Evolutionary conservation across 2,329 filamentous ascomycete genomes (phyloP).

Genomic region (Epichloe hybrida): DNA sequence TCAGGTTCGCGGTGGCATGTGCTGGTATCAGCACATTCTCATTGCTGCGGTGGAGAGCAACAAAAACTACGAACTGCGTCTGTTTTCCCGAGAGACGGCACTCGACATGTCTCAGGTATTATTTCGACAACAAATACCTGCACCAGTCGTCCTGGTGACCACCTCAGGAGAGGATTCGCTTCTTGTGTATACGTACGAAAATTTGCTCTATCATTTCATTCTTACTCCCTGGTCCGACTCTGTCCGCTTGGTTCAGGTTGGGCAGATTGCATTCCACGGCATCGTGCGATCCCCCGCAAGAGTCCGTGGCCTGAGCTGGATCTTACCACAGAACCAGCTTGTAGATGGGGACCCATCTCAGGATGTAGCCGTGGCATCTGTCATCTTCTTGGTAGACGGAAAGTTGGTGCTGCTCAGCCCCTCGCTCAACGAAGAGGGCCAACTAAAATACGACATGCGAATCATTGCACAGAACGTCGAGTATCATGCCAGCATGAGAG

Average conservation of each 20-base stretch:
- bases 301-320: constrained; percentile 89
- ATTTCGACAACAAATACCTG: constrained; percentile 63
- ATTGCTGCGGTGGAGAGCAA: constrained; percentile 86
- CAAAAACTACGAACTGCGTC: constrained; percentile 69
- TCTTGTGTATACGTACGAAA: constrained; percentile 93
- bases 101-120: constrained; percentile 62
- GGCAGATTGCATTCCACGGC: constrained; percentile 93
- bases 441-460: constrained; percentile 96
- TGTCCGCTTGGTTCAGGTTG: constrained; percentile 77
- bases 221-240: constrained; percentile 59
- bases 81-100: constrained; percentile 77
- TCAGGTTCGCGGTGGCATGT: constrained; percentile 88
- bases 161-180: constrained; percentile 88
- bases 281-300: constrained; percentile 88
- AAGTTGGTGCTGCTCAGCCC: constrained; percentile 89
- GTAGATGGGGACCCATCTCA: constrained; percentile 86
- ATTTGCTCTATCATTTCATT: constrained; percentile 87
- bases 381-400: constrained; percentile 92
- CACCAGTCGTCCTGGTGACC: constrained; percentile 80
- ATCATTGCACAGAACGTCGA: constrained; percentile 93
- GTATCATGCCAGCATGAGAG: constrained; percentile 85
- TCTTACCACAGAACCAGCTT: constrained; percentile 81
- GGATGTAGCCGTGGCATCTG: constrained; percentile 85
- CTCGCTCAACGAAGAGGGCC: constrained; percentile 65
- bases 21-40: constrained; percentile 93